These are phyloP conservation scores for Prunus mongolica DNA, from an alignment of 306 rosid genomes.

Conservation along the genomic window DNA sequence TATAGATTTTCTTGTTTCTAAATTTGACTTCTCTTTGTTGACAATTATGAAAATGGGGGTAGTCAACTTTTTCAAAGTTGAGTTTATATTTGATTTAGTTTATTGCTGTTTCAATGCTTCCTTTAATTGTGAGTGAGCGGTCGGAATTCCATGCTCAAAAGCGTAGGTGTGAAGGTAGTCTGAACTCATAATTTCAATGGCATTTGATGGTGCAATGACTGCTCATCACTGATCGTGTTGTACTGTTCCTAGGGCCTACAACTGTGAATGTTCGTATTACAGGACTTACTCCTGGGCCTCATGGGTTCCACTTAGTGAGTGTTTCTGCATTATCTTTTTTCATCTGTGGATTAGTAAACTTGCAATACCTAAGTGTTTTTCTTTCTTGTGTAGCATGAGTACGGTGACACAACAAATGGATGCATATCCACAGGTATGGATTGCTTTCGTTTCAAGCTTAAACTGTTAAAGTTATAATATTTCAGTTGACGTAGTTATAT, in stretches of 20 bases:
- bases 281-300: slow-evolving; percentile 84
- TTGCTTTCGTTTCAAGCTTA: slow-evolving; percentile 12
- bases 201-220: neutral
- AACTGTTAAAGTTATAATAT: neutral
- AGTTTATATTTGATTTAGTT: neutral
- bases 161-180: too few relatives aligned
- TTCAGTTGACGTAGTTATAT: neutral
- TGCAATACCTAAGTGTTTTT: neutral
- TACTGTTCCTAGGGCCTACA: slow-evolving; percentile 64
- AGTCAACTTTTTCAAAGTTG: neutral
- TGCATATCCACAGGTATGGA: slow-evolving; percentile 82
- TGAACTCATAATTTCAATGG: neutral
- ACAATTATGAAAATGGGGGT: neutral
- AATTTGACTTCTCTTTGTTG: neutral
- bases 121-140: neutral
- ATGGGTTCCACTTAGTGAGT: slow-evolving; percentile 89
- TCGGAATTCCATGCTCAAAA: neutral
- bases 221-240: neutral
- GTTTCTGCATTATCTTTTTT: slow-evolving; percentile 14
- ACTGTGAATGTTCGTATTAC: slow-evolving; percentile 73
- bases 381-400: slow-evolving; percentile 68
- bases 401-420: slow-evolving; percentile 95
- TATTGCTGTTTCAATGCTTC: neutral
- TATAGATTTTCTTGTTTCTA: neutral
- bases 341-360: neutral